Conservation (phyloP, 768 basidiomycete genomes). For the Lactarius indigo region DNA sequence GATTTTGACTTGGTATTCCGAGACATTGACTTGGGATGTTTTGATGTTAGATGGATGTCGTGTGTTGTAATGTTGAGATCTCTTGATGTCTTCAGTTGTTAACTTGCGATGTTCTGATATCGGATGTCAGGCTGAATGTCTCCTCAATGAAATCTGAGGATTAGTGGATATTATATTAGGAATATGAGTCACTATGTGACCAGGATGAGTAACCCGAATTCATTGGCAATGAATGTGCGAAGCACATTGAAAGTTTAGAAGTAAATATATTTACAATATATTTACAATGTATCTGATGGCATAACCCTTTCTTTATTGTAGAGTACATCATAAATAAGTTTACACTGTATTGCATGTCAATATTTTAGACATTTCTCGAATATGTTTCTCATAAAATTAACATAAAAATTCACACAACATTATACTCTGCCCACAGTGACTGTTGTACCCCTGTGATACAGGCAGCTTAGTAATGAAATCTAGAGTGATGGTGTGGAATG, state of each 20-base stretch:
- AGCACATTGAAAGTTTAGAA: neutral
- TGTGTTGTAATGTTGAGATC: neutral
- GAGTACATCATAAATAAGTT: neutral
- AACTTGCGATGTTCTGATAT: neutral
- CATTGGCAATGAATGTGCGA: neutral
- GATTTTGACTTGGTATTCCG: too few relatives aligned
- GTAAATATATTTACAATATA: neutral
- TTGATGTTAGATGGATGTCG: neutral
- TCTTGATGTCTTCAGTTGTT: conserved; percentile 1
- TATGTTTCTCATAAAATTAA: neutral
- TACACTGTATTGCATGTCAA: neutral
- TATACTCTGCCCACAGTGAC: neutral
- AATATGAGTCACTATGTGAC: neutral
- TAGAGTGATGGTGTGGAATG: too few relatives aligned
- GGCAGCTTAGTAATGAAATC: too few relatives aligned
- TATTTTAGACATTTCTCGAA: neutral
- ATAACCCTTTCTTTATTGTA: neutral
- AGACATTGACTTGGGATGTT: neutral
- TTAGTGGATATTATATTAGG: neutral
- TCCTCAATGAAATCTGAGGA: neutral
- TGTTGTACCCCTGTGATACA: too few relatives aligned
- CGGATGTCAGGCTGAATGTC: neutral
- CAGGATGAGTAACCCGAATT: neutral
- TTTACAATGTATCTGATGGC: neutral
- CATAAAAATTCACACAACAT: neutral